These are phyloP conservation scores for Xylariaceae sp. DNA, from an alignment of 2,329 filamentous ascomycete species.

Conservation along the genomic window DNA sequence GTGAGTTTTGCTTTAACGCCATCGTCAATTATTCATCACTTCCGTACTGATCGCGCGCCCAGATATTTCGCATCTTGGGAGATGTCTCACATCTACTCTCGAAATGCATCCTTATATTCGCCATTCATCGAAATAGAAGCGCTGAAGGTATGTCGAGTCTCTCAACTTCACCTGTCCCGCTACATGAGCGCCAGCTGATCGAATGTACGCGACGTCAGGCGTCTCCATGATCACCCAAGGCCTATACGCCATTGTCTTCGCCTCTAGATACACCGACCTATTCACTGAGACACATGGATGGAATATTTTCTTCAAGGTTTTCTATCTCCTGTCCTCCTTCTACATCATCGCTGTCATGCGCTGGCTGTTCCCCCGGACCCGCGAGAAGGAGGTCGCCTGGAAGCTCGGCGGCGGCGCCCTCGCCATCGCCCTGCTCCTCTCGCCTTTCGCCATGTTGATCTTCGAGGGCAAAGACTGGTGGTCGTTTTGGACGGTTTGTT, in stretches of 20 bases:
- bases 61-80: conserved; percentile 72
- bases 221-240: conserved; percentile 89
- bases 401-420: conserved; percentile 74
- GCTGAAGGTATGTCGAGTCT: conserved; percentile 61
- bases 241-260: conserved; percentile 82
- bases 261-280: conserved; percentile 81
- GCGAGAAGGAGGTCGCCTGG: conserved; percentile 91
- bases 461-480: conserved; percentile 50
- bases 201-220: conserved; percentile 45
- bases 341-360: conserved; percentile 90
- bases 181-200: not conserved
- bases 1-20: conserved; percentile 16
- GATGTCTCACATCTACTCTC: conserved; percentile 82
- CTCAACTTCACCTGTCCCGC: too few relatives aligned
- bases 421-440: conserved; percentile 59
- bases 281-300: conserved; percentile 57
- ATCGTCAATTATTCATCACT: conserved; percentile 3
- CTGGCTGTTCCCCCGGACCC: conserved; percentile 77
- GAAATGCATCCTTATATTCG: conserved; percentile 85
- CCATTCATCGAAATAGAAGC: conserved; percentile 83
- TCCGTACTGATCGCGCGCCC: not conserved
- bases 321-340: conserved; percentile 78
- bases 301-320: conserved; percentile 82
- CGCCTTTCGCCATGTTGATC: conserved; percentile 69
- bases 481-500: conserved; percentile 48